Conservation (phyloP, 1,284 basidiomycete genomes). For the Sanghuangporus weigelae region DNA sequence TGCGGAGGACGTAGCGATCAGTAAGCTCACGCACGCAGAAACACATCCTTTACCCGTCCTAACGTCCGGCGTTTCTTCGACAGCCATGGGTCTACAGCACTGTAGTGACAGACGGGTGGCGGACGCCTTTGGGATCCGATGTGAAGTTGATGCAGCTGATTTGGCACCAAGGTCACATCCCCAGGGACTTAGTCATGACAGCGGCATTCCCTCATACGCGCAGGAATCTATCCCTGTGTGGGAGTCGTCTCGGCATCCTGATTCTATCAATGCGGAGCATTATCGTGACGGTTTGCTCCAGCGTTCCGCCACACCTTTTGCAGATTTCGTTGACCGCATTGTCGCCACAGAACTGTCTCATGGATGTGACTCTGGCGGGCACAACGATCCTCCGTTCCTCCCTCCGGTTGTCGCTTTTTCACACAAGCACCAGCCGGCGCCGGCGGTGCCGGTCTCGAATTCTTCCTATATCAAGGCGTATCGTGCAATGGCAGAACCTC, state of each 20-base stretch:
- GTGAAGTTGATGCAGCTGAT: neutral
- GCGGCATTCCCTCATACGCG: neutral
- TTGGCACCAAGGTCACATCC: neutral
- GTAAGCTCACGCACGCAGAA: conserved; percentile 55
- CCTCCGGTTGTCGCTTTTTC: conserved; percentile 20
- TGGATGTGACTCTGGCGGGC: neutral
- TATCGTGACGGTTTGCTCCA: neutral
- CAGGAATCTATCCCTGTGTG: neutral
- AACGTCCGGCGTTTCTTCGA: conserved; percentile 29
- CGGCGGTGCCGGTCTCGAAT: conserved; percentile 40
- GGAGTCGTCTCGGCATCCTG: neutral
- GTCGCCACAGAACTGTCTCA: conserved; percentile 39
- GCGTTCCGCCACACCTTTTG: conserved; percentile 55
- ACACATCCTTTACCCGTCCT: conserved; percentile 43
- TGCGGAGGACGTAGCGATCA: conserved; percentile 59
- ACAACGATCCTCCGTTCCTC: neutral
- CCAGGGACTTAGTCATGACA: neutral
- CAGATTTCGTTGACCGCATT: conserved; percentile 65
- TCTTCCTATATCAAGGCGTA: conserved; percentile 53
- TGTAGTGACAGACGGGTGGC: neutral
- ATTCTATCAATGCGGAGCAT: neutral
- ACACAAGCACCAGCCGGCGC: conserved; percentile 26
- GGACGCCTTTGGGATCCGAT: neutral
- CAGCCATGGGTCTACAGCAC: conserved; percentile 11
- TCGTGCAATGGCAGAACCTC: conserved; percentile 65